A percentile compares a stretch with the other conserved stretches of the same genome.
These are phyloP conservation scores for Fraxinus sp. DNA, from an alignment of 305 asterid species.

Conservation along the genomic window DNA sequence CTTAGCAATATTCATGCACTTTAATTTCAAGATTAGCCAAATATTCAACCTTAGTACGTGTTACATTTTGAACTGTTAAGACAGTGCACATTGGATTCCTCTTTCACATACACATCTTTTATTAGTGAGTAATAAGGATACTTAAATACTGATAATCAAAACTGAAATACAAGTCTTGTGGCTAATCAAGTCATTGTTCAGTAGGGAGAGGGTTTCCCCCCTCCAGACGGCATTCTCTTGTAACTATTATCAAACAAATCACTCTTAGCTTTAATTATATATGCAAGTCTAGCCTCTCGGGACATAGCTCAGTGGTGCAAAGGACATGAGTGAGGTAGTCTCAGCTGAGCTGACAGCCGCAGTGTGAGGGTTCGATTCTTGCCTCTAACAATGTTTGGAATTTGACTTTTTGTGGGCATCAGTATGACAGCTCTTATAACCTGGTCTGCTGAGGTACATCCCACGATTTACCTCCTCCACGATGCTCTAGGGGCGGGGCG, in stretches of 20 bases:
- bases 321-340: too few species aligned
- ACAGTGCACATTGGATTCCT: background rate
- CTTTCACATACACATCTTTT: background rate
- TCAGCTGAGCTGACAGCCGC: too few species aligned
- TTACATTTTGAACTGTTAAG: conserved; percentile 1
- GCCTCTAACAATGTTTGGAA: too few species aligned
- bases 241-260: background rate
- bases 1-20: conserved; percentile 28
- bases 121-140: background rate
- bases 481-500: too few species aligned
- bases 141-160: background rate
- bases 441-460: too few species aligned
- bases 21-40: conserved; percentile 14
- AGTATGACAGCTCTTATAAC: too few species aligned
- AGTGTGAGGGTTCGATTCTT: too few species aligned
- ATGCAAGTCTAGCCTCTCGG: background rate
- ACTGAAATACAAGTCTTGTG: conserved; percentile 1
- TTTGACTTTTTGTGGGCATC: too few species aligned
- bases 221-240: conserved; percentile 6
- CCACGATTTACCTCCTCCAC: too few species aligned
- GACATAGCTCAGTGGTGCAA: too few species aligned
- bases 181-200: conserved; percentile 14
- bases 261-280: background rate
- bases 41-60: background rate
- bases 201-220: conserved; percentile 14